A percentile compares a stretch with the other conserved stretches of the same genome.
phyloP scores from a whole-genome alignment of 768 basidiomycete species.

The Mycena belliarum region DNA sequence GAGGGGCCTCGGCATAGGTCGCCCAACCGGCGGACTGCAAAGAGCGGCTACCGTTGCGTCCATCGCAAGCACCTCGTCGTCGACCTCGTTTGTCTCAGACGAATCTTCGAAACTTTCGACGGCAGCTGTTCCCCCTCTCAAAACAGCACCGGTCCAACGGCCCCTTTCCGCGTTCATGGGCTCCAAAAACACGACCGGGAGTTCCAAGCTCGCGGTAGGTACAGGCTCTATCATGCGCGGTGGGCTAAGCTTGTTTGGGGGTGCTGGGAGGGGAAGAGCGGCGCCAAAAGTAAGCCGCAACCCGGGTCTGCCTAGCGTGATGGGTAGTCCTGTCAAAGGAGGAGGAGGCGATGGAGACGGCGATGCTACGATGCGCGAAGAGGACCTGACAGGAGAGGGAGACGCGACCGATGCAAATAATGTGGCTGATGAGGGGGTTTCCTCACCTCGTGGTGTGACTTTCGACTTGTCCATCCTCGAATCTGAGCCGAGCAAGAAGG shows the following conservation, averaged over 20 bases:
- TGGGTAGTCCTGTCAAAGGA: conserved; percentile 49
- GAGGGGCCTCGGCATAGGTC: conserved; percentile 18
- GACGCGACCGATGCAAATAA: conserved; percentile 23
- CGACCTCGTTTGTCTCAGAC: conserved; percentile 4
- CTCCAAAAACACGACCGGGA: background rate
- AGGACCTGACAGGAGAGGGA: conserved; percentile 27
- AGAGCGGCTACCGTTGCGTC: conserved; percentile 18
- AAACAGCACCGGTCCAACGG: conserved; percentile 8
- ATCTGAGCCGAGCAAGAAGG: conserved; percentile 28
- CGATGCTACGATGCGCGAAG: conserved; percentile 20
- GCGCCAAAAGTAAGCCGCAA: conserved; percentile 35
- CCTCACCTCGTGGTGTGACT: conserved; percentile 20
- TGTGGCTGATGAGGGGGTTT: conserved; percentile 21
- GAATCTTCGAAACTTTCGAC: conserved; percentile 2
- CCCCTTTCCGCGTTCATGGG: conserved; percentile 17
- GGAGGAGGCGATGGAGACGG: conserved; percentile 18
- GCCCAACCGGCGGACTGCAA: conserved; percentile 16
- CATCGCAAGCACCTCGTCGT: conserved; percentile 12
- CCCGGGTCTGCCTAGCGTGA: conserved; percentile 44
- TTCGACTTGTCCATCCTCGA: conserved; percentile 13
- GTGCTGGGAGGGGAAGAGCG: conserved; percentile 24
- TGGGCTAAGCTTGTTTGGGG: conserved; percentile 15
- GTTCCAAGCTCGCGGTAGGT: conserved; percentile 14
- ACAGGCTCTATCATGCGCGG: conserved; percentile 18
- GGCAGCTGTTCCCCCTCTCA: conserved; percentile 2